A percentile compares a stretch with the other conserved stretches of the same genome.
Conservation (phyloP, 257 asterid genomes). For the Gardenia jasminoides region DNA sequence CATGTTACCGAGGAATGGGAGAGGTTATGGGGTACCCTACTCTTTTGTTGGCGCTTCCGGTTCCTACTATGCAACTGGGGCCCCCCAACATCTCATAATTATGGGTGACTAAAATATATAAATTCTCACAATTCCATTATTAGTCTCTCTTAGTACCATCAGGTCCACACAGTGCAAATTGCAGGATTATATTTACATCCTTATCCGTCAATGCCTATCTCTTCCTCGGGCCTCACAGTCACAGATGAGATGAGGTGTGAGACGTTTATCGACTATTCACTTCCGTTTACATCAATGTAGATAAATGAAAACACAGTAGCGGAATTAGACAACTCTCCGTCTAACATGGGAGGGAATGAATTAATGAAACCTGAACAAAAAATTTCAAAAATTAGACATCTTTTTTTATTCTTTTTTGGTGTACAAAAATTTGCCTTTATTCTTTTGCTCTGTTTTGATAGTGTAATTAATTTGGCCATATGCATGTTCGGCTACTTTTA, state of each 20-base stretch:
- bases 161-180: slow-evolving; percentile 11
- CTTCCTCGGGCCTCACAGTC: too few relatives aligned
- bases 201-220: slow-evolving; percentile 6
- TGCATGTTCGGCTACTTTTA: too few relatives aligned
- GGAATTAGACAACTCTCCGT: background rate
- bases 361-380: too few relatives aligned
- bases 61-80: background rate
- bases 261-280: background rate
- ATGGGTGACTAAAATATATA: background rate
- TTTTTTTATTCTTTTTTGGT: too few relatives aligned
- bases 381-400: too few relatives aligned
- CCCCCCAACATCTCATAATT: background rate
- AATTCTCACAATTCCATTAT: background rate
- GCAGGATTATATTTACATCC: background rate
- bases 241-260: background rate
- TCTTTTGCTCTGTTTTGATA: too few relatives aligned
- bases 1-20: slow-evolving; percentile 24
- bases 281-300: background rate
- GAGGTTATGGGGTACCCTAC: slow-evolving; percentile 27
- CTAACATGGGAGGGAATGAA: background rate
- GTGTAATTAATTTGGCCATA: too few relatives aligned
- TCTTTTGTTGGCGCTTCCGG: background rate
- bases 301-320: background rate
- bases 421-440: too few relatives aligned
- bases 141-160: slow-evolving; percentile 1